Evolutionary conservation across 2,329 filamentous ascomycete genomes (phyloP).

Genomic region (Microsporum ferrugineum): DNA sequence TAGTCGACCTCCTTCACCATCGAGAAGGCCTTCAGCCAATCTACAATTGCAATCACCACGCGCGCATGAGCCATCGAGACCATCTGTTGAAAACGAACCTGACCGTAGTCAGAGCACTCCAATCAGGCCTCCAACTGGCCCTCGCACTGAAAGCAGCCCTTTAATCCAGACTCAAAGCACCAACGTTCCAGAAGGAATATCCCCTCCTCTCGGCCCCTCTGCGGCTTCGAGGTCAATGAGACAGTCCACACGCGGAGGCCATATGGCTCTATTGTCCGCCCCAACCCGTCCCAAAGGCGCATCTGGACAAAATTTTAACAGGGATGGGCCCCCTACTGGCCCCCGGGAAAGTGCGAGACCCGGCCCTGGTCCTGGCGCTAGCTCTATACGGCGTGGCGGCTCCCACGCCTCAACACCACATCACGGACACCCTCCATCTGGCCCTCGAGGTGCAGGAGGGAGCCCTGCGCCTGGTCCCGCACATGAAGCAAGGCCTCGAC

Average conservation of each 20-base stretch:
- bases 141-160: background rate
- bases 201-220: constrained; percentile 31
- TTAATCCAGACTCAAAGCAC: constrained; percentile 23
- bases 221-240: constrained; percentile 24
- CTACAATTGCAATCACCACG: constrained; percentile 8
- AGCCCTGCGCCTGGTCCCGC: constrained; percentile 1
- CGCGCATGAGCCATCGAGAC: constrained; percentile 11
- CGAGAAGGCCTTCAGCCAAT: constrained; percentile 4
- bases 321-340: constrained; percentile 10
- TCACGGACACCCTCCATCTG: constrained; percentile 29
- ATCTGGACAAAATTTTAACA: constrained; percentile 19
- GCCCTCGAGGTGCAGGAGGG: constrained; percentile 17
- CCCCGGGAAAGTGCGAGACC: constrained; percentile 25
- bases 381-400: constrained; percentile 5
- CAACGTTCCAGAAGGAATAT: constrained; percentile 15
- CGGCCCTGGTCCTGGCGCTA: constrained; percentile 21
- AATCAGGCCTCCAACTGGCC: background rate
- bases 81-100: constrained; percentile 13
- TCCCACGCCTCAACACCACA: constrained; percentile 12
- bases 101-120: background rate
- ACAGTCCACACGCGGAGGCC: constrained; percentile 28
- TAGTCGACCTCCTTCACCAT: constrained; percentile 8
- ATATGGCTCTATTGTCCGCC: constrained; percentile 33
- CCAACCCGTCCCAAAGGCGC: constrained; percentile 39
- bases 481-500: constrained; percentile 24